These are phyloP conservation scores for Harringtonia aguacate DNA, from an alignment of 2,329 filamentous ascomycete species.

Conservation along the genomic window DNA sequence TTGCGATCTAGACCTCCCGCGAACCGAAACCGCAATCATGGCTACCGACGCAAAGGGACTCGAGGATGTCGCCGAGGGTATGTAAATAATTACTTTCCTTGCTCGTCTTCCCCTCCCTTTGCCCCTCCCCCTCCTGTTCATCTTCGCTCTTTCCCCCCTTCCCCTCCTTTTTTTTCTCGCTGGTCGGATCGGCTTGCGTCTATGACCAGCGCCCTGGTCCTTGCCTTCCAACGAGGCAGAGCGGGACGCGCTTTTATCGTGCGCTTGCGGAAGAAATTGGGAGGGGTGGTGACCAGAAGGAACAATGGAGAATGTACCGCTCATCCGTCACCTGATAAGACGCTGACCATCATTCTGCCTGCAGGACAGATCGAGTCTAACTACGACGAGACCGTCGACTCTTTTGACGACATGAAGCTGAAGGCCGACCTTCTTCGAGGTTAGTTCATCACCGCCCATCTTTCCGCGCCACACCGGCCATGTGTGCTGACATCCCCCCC, in stretches of 20 bases:
- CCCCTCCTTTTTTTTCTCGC: too few species aligned
- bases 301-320: too few species aligned
- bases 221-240: too few species aligned
- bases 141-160: neutral
- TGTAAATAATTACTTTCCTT: constrained; percentile 27
- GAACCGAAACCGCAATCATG: constrained; percentile 73
- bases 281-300: too few species aligned
- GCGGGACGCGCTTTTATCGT: too few species aligned
- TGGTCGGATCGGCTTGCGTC: too few species aligned
- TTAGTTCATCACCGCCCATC: constrained; percentile 27
- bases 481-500: too few species aligned
- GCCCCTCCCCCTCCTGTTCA: neutral
- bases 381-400: constrained; percentile 99
- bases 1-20: constrained; percentile 61
- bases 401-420: constrained; percentile 96
- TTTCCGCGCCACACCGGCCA: neutral
- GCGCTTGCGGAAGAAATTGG: too few species aligned
- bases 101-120: neutral
- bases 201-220: too few species aligned
- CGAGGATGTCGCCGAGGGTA: constrained; percentile 94
- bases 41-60: constrained; percentile 96
- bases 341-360: constrained; percentile 12
- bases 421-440: constrained; percentile 95
- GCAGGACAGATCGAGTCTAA: constrained; percentile 99
- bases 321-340: neutral